Evolutionary conservation across 2,329 filamentous ascomycete species (phyloP).

Genomic region (Myriangium duriaei): DNA sequence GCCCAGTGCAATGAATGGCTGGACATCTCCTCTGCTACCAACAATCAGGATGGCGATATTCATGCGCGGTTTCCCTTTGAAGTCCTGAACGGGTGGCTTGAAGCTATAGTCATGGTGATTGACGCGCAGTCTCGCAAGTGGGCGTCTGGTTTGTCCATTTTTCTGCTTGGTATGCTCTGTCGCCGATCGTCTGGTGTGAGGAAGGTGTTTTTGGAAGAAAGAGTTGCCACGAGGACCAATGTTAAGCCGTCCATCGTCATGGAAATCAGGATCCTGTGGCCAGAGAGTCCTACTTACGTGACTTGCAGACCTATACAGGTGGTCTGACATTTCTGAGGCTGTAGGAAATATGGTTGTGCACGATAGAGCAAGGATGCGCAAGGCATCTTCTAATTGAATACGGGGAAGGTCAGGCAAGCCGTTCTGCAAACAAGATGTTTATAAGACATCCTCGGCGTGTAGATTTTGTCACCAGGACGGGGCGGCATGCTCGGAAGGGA

Average conservation of each 20-base stretch:
- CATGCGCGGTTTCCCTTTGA: conserved; percentile 16
- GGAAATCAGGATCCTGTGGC: background rate
- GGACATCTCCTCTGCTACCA: conserved; percentile 37
- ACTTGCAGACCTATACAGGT: background rate
- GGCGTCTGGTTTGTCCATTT: background rate
- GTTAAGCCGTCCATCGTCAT: background rate
- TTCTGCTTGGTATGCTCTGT: background rate
- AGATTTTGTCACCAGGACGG: too few species aligned
- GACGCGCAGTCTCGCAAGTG: background rate
- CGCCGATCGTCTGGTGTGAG: background rate
- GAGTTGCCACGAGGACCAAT: background rate
- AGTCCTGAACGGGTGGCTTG: background rate
- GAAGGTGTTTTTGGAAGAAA: background rate
- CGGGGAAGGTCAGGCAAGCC: background rate
- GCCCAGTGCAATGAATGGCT: conserved; percentile 38
- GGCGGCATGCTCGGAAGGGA: too few species aligned
- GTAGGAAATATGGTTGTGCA: too few species aligned
- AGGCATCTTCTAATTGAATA: background rate
- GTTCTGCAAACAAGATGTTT: too few species aligned
- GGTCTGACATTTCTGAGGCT: background rate
- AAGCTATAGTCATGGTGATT: background rate
- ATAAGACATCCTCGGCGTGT: too few species aligned
- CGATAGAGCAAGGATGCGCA: too few species aligned
- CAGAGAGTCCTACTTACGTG: background rate
- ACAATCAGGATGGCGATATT: conserved; percentile 39